These are phyloP conservation scores for Trifolium repens DNA, from an alignment of 306 rosid genomes.

Conservation along the genomic window DNA sequence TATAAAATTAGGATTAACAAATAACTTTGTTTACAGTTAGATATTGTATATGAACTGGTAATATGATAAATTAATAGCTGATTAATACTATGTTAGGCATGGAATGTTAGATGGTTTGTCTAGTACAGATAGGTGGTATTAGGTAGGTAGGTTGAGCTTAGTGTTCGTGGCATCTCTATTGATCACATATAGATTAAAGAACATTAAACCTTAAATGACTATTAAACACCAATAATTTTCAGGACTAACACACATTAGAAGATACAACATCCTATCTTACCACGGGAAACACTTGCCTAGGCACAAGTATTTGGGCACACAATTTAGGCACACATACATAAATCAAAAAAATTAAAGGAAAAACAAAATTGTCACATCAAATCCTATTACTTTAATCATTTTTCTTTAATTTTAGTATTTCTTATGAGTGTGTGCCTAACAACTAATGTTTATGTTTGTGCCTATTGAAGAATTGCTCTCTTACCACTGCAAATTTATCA, in stretches of 20 bases:
- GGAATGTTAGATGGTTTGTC: slow-evolving; percentile 2
- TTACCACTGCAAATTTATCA: slow-evolving; percentile 10
- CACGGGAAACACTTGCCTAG: too few species aligned
- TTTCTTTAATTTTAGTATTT: too few species aligned
- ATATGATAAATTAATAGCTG: slow-evolving; percentile 1
- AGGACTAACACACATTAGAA: slow-evolving; percentile 1
- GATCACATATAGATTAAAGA: slow-evolving; percentile 1
- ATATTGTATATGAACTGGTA: slow-evolving; percentile 17
- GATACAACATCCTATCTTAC: slow-evolving; percentile 19
- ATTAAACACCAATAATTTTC: neutral
- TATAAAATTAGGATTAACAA: slow-evolving; percentile 1
- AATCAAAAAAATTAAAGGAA: too few species aligned
- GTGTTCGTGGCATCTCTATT: slow-evolving; percentile 7
- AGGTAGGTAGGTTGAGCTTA: slow-evolving; percentile 26
- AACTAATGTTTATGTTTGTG: too few species aligned
- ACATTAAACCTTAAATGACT: slow-evolving; percentile 16
- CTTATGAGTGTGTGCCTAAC: too few species aligned
- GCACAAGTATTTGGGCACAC: too few species aligned
- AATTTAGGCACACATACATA: too few species aligned
- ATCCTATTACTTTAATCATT: too few species aligned
- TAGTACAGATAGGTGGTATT: neutral
- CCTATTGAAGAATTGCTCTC: too few species aligned
- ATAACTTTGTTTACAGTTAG: neutral
- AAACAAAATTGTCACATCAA: too few species aligned
- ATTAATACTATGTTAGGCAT: slow-evolving; percentile 18